Evolutionary conservation across 2,329 filamentous ascomycete species (phyloP), one percentile per base, ranked within the genome.

Genomic region (Penicillium sp.): DNA sequence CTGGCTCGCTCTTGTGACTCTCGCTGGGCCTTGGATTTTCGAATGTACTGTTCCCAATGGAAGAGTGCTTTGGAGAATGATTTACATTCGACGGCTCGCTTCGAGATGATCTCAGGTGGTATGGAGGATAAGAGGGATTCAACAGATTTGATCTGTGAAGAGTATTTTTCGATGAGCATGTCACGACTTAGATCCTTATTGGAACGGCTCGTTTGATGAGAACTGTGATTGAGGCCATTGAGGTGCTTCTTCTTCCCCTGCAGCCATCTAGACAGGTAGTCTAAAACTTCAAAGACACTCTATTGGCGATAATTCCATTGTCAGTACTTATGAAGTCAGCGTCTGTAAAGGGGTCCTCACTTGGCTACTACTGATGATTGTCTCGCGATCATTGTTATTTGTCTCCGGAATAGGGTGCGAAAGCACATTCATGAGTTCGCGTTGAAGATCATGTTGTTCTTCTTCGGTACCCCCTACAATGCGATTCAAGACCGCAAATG

Each of bases 51-150:
- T 69, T 99, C 93, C 75, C 95, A 88, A 64, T 97, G 89, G 64
- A 95, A 96, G 14, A 99, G 75, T 1, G 95, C 93, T 42, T 93
- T 83, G 7, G 93, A 86, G 65, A 92, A 97, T 8, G 95, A 93
- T 52, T 88, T 89, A 71, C 92, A 97, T 63, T 96, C 88, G n/a
- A 95, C 82, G 9, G 93, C 91, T 57, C 92, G 82, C 56, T 83
- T 81, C 6, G 93, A 90, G 42, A 88, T 82, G n/a, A 86, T 72
- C 59, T 88, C 82, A 3, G 86, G 82, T 0, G 86, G 85, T 47
- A 89, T 85, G 19, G 75, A 75, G n/a, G 76, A 73, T 16, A 96
- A 71, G 41, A 95, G 80, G 0, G 80, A 77, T 47, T 95, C 88
- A 3, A 97, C 87, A 9, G 79, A 78, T 58, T 77, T 76, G 50